Evolutionary conservation across 1,284 basidiomycete species (phyloP), one percentile per base, ranked within the genome.

Genomic region (Coniferiporia sulphurascens): DNA sequence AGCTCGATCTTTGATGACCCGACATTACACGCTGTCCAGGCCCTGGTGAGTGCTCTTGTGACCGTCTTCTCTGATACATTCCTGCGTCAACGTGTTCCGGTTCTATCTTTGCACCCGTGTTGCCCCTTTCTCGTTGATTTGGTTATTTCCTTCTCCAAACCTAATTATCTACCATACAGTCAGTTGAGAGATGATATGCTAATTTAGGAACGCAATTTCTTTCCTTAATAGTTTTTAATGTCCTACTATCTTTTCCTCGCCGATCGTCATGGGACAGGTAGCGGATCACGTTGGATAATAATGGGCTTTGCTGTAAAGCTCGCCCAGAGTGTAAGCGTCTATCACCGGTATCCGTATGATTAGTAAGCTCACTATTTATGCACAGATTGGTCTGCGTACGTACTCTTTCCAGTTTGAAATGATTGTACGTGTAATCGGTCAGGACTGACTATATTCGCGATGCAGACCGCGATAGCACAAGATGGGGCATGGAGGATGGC

Each of bases 221-320:
- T 45, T 12, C 19, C 6, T 57, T n/a, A 21, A 38, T 65, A 90
- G 87, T 87, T 83, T 70, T 74, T 90, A 63, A 90, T 90, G 86
- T 82, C 85, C 1, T 89, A 83, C 69, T 90, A 88, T 67, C 78
- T 89, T 27, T 89, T 89, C 73, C 73, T 90, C 60, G 79, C 82
- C 58, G 87, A 90, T 71, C 79, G 86, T 63, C 85, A 89, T 69
- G 86, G 86, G 15, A 84, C 80, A 27, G 82, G 78, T 64, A 84
- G 85, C 62, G 87, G 87, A 15, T 81, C 83, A n/a, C 78, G 88
- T 41, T 90, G 87, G 87, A 82, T 83, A 7, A 83, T 87, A 60
- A 89, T 89, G 79, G 89, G 88, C 21, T 78, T 90, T 55, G 85
- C 88, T 17, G 83, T 89, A 61, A 91, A 89, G 72, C 74, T 90